Evolutionary conservation across 208 protist species (phyloP).

Genomic region (Trypanosoma scelopori): DNA sequence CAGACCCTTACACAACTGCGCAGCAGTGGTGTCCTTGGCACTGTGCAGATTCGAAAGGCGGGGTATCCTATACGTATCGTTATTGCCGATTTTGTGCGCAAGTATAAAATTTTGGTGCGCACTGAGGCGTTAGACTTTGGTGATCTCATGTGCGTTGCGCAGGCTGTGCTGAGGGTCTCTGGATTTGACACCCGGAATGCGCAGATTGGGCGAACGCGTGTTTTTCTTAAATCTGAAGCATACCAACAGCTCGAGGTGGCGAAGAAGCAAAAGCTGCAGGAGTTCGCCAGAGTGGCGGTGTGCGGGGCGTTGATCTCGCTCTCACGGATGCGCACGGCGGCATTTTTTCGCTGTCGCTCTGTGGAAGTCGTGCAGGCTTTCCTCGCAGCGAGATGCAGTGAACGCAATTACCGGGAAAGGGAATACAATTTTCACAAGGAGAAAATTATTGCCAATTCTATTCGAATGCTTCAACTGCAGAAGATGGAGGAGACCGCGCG

Average conservation of each 20-base stretch:
- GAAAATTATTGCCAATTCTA: constrained; percentile 14
- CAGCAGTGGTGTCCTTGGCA: constrained; percentile 44
- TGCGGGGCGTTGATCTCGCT: constrained; percentile 19
- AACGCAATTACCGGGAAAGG: constrained; percentile 18
- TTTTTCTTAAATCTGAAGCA: constrained; percentile 45
- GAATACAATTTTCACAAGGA: constrained; percentile 20
- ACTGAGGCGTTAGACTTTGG: constrained; percentile 14
- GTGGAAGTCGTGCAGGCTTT: constrained; percentile 13
- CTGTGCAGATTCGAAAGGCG: constrained; percentile 46
- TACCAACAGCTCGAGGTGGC: constrained; percentile 37
- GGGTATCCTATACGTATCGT: constrained; percentile 39
- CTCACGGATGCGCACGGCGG: constrained; percentile 18
- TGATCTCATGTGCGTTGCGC: constrained; percentile 12
- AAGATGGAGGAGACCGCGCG: constrained; percentile 10
- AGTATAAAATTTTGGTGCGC: constrained; percentile 33
- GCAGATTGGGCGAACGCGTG: constrained; percentile 43
- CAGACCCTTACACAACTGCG: constrained; percentile 34
- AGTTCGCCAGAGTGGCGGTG: constrained; percentile 20
- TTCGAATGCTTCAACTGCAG: constrained; percentile 16
- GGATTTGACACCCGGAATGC: constrained; percentile 27
- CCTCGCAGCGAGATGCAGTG: not conserved
- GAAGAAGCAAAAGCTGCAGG: constrained; percentile 28
- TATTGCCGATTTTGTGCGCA: constrained; percentile 25
- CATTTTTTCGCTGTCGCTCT: constrained; percentile 12
- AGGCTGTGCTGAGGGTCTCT: constrained; percentile 14